Evolutionary conservation across 805 yeast genomes (phyloP).

Genomic region (Metschnikowia lachancei): DNA sequence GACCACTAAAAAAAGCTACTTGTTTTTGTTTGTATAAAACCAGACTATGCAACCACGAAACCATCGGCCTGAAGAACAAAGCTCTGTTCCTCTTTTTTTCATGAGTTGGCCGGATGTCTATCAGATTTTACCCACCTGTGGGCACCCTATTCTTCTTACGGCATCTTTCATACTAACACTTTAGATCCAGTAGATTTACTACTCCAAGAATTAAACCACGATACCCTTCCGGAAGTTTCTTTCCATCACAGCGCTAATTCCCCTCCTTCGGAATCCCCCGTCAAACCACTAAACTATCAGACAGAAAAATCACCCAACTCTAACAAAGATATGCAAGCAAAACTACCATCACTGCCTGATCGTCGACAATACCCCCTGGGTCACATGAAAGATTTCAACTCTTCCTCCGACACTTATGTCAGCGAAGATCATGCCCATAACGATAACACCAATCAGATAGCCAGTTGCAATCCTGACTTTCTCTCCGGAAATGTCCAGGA

Average conservation of each 20-base stretch:
- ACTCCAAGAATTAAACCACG: conserved; percentile 26
- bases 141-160: neutral
- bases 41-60: too few species aligned
- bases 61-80: too few species aligned
- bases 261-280: conserved; percentile 28
- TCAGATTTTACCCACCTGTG: neutral
- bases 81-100: too few species aligned
- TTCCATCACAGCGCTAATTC: conserved; percentile 5
- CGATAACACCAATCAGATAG: neutral
- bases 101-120: too few species aligned
- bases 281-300: conserved; percentile 34
- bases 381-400: conserved; percentile 30
- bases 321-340: neutral
- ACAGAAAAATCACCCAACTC: neutral
- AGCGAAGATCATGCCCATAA: conserved; percentile 27
- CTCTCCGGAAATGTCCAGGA: neutral
- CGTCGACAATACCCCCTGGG: neutral
- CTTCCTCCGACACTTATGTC: conserved; percentile 42
- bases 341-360: neutral
- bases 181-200: conserved; percentile 31
- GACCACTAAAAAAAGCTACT: too few species aligned
- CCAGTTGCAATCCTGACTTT: neutral
- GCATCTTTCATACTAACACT: conserved; percentile 18
- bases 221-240: conserved; percentile 15
- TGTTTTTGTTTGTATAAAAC: too few species aligned